These are phyloP conservation scores for Bretschneidera sinensis DNA, from an alignment of 345 rosid genomes.

Conservation along the genomic window DNA sequence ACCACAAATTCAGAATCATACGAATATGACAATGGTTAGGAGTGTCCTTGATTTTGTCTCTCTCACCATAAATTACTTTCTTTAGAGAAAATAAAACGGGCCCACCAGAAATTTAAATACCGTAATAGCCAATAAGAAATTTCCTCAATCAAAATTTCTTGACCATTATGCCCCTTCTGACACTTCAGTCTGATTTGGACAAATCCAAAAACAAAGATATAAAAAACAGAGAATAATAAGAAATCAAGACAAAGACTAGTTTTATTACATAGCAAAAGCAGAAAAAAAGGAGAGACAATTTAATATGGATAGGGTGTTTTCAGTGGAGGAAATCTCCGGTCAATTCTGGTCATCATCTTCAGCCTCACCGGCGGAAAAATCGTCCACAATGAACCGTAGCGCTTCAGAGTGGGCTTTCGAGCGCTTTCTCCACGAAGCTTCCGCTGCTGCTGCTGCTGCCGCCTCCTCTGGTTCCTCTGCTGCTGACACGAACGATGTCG, in stretches of 20 bases:
- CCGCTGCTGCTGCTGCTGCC: conserved; percentile 17
- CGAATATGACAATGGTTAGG: too few relatives aligned
- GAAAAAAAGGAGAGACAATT: conserved; percentile 6
- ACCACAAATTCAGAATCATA: too few relatives aligned
- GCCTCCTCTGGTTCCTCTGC: neutral
- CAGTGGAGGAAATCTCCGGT: conserved; percentile 63
- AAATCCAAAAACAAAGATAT: conserved; percentile 19
- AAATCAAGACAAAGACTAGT: conserved; percentile 6
- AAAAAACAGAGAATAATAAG: neutral
- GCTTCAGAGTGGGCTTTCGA: conserved; percentile 81
- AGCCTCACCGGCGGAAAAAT: neutral
- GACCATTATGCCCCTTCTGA: conserved; percentile 5
- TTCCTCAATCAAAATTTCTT: neutral
- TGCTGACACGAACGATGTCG: neutral
- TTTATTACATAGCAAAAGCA: too few relatives aligned
- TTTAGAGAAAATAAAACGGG: too few relatives aligned
- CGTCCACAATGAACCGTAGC: conserved; percentile 48
- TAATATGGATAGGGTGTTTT: conserved; percentile 48
- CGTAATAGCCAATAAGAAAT: too few relatives aligned
- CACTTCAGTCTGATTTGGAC: conserved; percentile 29
- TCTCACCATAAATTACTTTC: too few relatives aligned
- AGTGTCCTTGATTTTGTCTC: too few relatives aligned
- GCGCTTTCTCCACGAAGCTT: conserved; percentile 49
- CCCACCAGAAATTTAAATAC: too few relatives aligned
- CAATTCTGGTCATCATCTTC: conserved; percentile 40